Evolutionary conservation across 768 basidiomycete genomes (phyloP), one percentile per base, ranked within the genome.

Genomic region (Mycena venus): DNA sequence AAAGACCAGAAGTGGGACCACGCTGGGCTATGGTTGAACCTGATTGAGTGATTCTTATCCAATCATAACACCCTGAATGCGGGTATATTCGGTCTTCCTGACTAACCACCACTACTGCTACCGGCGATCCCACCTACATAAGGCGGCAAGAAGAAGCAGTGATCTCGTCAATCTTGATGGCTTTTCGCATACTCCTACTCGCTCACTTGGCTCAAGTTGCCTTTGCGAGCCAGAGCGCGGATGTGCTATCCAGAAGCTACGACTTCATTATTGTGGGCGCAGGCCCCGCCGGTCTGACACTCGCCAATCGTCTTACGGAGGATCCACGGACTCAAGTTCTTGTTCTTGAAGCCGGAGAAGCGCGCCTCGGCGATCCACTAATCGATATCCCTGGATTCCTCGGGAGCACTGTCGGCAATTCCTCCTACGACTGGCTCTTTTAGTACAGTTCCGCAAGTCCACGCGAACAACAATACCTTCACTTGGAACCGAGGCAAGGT

Each of bases 261-360:
- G 49, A 67, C 56, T 72, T 62, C 49, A 27, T 71, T 4, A 71
- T 71, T 23, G 31, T 71, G 15, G 70, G 70, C 51, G 63, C 36
- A 31, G 70, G 77, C 62, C 73, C 75, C 3, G 84, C 84, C 4
- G 87, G 87, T 14, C 75, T 87, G 27, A 84, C 84, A 1, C 78
- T 88, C 32, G 87, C 86, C 11, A 79, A 80, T 19, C 80, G 88
- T 19, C 80, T 88, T 36, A 73, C 82, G 8, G 83, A 85, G 62
- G 84, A 87, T 73, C 70, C 79, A 1, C 66, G 75, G 32, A 80
- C 78, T 53, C 78, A 80, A 19, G 85, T 88, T 21, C 74, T 84
- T 25, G 83, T 87, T 8, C 77, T 84, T 53, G 83, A 84, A 66
- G 80, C 83, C 2, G 83, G 83, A 23, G 53, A 74, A 5, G 68